A percentile compares a stretch with the other conserved stretches of the same genome.
Evolutionary conservation across 495 filamentous ascomycete genomes (phyloP).

Genomic region (Penicillium dipodomyicola): DNA sequence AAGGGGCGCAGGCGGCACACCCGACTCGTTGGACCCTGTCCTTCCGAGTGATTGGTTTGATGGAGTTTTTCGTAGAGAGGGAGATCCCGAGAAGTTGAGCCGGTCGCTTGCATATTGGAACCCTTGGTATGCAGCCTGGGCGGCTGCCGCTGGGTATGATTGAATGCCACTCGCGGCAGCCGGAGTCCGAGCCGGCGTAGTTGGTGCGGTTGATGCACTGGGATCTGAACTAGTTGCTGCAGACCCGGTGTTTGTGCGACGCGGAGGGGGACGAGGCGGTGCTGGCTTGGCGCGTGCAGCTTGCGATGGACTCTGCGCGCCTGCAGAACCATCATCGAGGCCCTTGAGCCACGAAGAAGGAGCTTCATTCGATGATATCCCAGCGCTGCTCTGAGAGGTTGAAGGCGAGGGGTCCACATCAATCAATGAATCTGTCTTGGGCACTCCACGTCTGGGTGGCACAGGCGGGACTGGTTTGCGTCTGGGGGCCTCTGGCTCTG

Average conservation of each 20-base stretch:
- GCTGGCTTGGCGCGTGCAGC: conserved; percentile 22
- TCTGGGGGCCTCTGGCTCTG: conserved; percentile 25
- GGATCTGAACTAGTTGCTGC: conserved; percentile 17
- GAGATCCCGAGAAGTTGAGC: conserved; percentile 25
- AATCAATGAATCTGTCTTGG: conserved; percentile 23
- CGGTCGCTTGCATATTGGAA: conserved; percentile 38
- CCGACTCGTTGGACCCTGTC: conserved; percentile 18
- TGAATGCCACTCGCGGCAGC: conserved; percentile 23
- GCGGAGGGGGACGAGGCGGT: conserved; percentile 39
- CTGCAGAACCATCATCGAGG: conserved; percentile 1
- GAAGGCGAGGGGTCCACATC: conserved; percentile 19
- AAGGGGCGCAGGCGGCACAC: conserved; percentile 27
- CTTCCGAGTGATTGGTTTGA: conserved; percentile 30
- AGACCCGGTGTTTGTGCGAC: conserved; percentile 34
- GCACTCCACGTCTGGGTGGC: conserved; percentile 38
- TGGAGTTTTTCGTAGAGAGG: conserved; percentile 25
- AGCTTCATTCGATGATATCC: conserved; percentile 8
- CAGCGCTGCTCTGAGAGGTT: conserved; percentile 17
- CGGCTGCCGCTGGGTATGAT: conserved; percentile 35
- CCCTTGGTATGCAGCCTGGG: conserved; percentile 31
- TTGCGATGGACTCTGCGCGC: conserved; percentile 5
- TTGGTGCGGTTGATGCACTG: conserved; percentile 7
- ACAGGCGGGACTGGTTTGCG: conserved; percentile 47
- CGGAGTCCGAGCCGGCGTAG: conserved; percentile 13
- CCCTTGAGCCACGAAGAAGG: conserved; percentile 4